These are phyloP conservation scores for Cubamyces sp. DNA, from an alignment of 768 basidiomycete genomes.

Conservation along the genomic window DNA sequence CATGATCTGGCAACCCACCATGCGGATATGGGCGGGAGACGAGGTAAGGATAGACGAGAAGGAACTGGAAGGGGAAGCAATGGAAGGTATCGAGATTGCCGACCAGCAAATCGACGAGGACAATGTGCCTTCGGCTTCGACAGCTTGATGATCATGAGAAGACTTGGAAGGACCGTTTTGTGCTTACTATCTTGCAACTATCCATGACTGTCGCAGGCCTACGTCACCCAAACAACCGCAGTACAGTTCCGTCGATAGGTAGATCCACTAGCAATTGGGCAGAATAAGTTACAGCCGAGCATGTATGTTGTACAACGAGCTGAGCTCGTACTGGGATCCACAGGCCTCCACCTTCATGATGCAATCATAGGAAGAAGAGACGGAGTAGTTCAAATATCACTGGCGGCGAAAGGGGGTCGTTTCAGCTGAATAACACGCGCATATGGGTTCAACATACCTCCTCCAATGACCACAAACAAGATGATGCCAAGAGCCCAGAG, in stretches of 20 bases:
- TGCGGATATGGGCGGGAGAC: constrained; percentile 92
- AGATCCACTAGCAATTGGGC: constrained; percentile 12
- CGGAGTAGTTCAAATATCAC: constrained; percentile 76
- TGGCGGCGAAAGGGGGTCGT: constrained; percentile 32
- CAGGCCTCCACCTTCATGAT: background rate
- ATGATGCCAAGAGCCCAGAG: constrained; percentile 75
- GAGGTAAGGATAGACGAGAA: constrained; percentile 83
- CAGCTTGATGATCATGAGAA: background rate
- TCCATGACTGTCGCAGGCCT: background rate
- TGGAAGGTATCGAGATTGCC: constrained; percentile 71
- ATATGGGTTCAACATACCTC: constrained; percentile 56
- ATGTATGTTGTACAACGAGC: constrained; percentile 24
- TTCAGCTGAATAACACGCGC: background rate
- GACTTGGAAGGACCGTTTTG: background rate
- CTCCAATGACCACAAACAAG: constrained; percentile 78
- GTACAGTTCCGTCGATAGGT: background rate
- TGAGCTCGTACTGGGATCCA: constrained; percentile 6
- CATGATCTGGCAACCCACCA: constrained; percentile 97
- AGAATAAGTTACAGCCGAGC: constrained; percentile 23
- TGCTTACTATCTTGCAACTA: background rate
- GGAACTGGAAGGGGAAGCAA: constrained; percentile 80
- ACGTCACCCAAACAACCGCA: background rate
- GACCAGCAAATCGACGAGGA: constrained; percentile 27
- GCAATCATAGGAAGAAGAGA: constrained; percentile 63
- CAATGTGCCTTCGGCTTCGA: constrained; percentile 8